Evolutionary conservation across 1,284 basidiomycete species (phyloP).

Genomic region (Bjerkandera adusta): DNA sequence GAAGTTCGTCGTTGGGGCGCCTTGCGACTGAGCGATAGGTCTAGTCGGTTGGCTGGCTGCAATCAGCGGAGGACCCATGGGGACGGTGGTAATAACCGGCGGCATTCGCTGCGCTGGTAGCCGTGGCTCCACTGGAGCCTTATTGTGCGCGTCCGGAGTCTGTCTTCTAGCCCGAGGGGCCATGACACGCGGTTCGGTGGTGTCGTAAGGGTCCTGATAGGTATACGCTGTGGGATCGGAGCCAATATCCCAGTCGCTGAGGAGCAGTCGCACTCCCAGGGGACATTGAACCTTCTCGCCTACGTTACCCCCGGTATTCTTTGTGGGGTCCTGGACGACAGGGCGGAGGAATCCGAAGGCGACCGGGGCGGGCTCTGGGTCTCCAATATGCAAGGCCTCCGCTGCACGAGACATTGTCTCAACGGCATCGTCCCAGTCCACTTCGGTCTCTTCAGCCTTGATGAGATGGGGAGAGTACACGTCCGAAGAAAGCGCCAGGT

Average conservation of each 20-base stretch:
- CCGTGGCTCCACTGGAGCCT: not conserved
- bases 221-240: conserved; percentile 46
- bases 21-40: conserved; percentile 29
- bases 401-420: conserved; percentile 49
- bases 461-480: conserved; percentile 50
- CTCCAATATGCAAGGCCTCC: conserved; percentile 50
- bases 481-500: conserved; percentile 57
- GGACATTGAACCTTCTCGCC: conserved; percentile 24
- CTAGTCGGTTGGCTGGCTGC: conserved; percentile 23
- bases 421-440: conserved; percentile 31
- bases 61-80: conserved; percentile 14
- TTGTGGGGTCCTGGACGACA: conserved; percentile 33
- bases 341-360: conserved; percentile 64
- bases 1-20: conserved; percentile 17
- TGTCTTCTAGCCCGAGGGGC: too few species aligned
- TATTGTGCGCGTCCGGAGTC: conserved; percentile 1
- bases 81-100: conserved; percentile 19
- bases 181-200: not conserved
- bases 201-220: conserved; percentile 55
- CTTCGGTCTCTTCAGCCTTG: conserved; percentile 21
- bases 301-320: conserved; percentile 16
- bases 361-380: conserved; percentile 48
- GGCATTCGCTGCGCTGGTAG: conserved; percentile 25
- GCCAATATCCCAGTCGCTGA: conserved; percentile 66
- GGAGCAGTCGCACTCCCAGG: conserved; percentile 55